Evolutionary conservation across 257 asterid genomes (phyloP).

Genomic region (Anisodus tanguticus): DNA sequence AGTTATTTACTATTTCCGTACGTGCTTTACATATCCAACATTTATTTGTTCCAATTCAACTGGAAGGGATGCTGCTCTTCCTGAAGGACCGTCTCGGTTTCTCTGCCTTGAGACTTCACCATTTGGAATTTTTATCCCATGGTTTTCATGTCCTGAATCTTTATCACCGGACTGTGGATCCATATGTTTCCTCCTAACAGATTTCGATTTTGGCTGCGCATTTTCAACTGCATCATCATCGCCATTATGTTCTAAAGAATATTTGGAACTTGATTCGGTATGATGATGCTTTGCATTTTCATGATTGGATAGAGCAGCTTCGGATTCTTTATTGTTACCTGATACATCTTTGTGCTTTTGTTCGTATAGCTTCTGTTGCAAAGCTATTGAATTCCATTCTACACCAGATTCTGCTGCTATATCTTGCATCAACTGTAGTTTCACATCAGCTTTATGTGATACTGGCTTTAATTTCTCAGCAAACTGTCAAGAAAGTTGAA

Average conservation of each 20-base stretch:
- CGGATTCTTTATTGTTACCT: slow-evolving; percentile 31
- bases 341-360: slow-evolving; percentile 28
- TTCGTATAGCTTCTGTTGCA: slow-evolving; percentile 59
- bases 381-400: slow-evolving; percentile 64
- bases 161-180: too few species aligned
- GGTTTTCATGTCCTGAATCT: neutral
- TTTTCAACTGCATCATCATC: slow-evolving; percentile 25
- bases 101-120: slow-evolving; percentile 34
- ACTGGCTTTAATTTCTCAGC: slow-evolving; percentile 54
- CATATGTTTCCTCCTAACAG: slow-evolving; percentile 54
- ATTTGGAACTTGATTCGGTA: slow-evolving; percentile 42
- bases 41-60: slow-evolving; percentile 34
- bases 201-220: slow-evolving; percentile 38
- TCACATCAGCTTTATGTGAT: slow-evolving; percentile 57
- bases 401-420: slow-evolving; percentile 67
- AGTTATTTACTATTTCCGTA: too few species aligned
- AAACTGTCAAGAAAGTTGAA: slow-evolving; percentile 50
- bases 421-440: slow-evolving; percentile 67
- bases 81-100: slow-evolving; percentile 33
- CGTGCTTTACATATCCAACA: too few species aligned
- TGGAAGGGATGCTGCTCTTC: slow-evolving; percentile 60
- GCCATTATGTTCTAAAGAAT: neutral
- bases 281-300: slow-evolving; percentile 29
- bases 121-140: neutral
- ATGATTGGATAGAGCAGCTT: slow-evolving; percentile 4